Base-by-base conservation (phyloP, 2,329 filamentous ascomycete species). In the Aspergillus pseudoviridinutans region DNA sequence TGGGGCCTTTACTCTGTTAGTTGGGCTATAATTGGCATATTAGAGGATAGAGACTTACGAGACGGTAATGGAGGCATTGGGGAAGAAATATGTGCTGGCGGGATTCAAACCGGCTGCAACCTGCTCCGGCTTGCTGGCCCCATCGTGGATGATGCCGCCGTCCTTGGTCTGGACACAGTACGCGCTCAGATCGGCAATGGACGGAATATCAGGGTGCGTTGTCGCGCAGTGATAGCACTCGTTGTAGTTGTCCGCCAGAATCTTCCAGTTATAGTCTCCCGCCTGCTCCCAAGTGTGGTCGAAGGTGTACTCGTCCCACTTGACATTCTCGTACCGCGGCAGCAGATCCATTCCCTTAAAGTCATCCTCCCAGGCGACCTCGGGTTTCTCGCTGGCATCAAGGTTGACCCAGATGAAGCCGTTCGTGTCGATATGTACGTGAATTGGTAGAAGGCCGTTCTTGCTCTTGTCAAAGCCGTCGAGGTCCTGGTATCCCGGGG, bases 181-280 rank as follows among this genome's bases (percentile, higher is more conserved):
- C 3, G 79, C 79, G 60, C 79, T 77, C 46, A 86, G 77, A 61
- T 85, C 80, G 29, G 83, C 79, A 12, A 87, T 52, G 20, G 63
- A 59, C 2, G 66, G 63, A 14, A 67, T 57, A 46, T 66, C 64
- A 2, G 66, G 59, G 46, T 67, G 64, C 1, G 62, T 62, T 9
- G 63, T 64, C 27, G 54, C 54, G 50, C 63, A 66, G 52, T 67
- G 65, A 46, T 71, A 70, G 52, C 69, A 69, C 51, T 71, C 84
- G 68, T 87, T 87, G 76, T 85, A 87, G 74, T 87, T 86, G 66
- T 87, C 84, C 14, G 80, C 79, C 32, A 84, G 69, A 25, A 82
- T 80, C 73, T 86, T 86, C 83, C 83, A 86, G 73, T 85, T 85
- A 67, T 80, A 83, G 32, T 79, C 76, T 0, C 79, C 80, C 51